Base-by-base conservation (phyloP, 768 basidiomycete species). In the Phaffia tasmanica region DNA sequence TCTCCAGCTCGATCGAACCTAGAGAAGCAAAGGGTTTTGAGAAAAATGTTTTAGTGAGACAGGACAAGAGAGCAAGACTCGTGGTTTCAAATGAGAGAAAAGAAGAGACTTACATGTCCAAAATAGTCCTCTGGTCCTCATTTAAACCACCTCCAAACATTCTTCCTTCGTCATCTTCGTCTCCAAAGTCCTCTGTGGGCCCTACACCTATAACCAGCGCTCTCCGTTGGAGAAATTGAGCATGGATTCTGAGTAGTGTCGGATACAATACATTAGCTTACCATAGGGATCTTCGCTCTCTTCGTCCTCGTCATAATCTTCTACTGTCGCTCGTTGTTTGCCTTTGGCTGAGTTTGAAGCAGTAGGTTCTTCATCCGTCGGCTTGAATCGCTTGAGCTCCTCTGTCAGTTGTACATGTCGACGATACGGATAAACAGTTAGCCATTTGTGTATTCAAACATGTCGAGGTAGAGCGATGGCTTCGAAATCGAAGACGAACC, bases 141-240 rank as follows among this genome's bases (percentile, higher is more conserved):
- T 90, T 93, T 69, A 99, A 78, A 1, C 95, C 95, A 0, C 93
- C 91, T 49, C 95, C 95, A 73, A 86, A 94, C 77, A 94, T 93
- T 15, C 91, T 81, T 0, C 89, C 91, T 71, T 92, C 90, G 27
- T 87, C 88, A 73, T 93, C 91, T 58, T 74, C 74, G 57, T 94
- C 93, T 4, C 75, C 82, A 72, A 88, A 91, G 75, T 92, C 93
- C 74, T 93, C 90, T 0, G 88, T 87, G 70, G 94, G 91, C 27
- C 85, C 85, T 14, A 88, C 88, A 15, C 89, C 89, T 0, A 87
- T 86, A 76, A 89, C 89, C 69, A 29, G 7, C n/a, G 21, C 19
- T 25, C 16, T 50, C 23, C 35, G 25, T 3, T 27, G 46, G 47
- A 29, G 11, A 46, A 57, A 42, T 30, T 11, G 53, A 27, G 63